Conservation (phyloP, 139 green algal genomes). For the Chlamydomonas sp. region DNA sequence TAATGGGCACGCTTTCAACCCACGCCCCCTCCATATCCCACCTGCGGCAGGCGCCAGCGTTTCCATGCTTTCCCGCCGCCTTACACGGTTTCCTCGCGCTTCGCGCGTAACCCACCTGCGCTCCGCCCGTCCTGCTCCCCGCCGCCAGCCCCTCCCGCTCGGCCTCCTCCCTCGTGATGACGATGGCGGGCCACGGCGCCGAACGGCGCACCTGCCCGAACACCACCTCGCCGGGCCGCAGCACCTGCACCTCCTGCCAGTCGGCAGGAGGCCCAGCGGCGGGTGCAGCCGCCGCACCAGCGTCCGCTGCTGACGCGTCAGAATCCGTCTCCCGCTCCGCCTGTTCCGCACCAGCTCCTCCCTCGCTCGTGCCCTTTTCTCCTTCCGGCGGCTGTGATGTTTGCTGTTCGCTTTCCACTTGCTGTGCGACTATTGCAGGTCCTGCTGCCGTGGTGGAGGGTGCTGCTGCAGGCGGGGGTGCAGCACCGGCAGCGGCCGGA, state of each 20-base stretch:
- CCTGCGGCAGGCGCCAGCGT: too few species aligned
- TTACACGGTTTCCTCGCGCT: too few species aligned
- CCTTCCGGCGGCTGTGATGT: too few species aligned
- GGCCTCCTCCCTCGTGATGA: conserved; percentile 66
- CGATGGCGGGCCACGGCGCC: conserved; percentile 67
- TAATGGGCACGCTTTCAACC: too few species aligned
- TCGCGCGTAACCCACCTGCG: neutral
- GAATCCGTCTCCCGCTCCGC: too few species aligned
- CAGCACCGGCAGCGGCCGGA: neutral
- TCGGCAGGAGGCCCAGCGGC: conserved; percentile 1
- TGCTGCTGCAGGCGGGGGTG: neutral
- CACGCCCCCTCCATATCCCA: too few species aligned
- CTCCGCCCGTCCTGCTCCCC: too few species aligned
- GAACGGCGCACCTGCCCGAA: conserved; percentile 60
- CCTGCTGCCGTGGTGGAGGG: neutral
- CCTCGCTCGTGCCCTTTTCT: too few species aligned
- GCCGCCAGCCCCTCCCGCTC: conserved; percentile 14
- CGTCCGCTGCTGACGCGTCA: neutral
- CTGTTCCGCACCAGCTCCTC: too few species aligned
- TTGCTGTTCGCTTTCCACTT: too few species aligned
- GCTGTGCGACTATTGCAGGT: too few species aligned
- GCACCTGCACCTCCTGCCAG: conserved; percentile 6
- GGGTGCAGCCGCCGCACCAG: neutral
- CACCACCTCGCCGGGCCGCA: conserved; percentile 69
- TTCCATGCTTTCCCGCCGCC: too few species aligned